Base-by-base conservation (phyloP, 495 filamentous ascomycete species). In the Aspergillus diversus region DNA sequence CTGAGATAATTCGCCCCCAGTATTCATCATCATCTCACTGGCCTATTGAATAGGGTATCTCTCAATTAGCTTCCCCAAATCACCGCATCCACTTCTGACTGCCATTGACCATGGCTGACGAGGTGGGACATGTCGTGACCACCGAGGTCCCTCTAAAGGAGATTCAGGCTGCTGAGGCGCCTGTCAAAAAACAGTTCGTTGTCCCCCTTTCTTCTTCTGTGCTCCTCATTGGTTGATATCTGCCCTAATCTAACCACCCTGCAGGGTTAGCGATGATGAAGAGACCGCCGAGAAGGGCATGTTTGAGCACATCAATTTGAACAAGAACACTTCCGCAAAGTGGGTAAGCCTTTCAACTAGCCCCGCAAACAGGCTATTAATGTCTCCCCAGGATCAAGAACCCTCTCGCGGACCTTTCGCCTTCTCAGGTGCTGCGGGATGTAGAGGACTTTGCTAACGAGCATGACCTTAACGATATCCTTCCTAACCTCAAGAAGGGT, bases 401-500 rank as follows among this genome's bases (percentile, higher is more conserved):
- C 58, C 87, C 87, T 21, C 76, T 90, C 5, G 79, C 81, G n/a
- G 79, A 81, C 33, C 76, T 89, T 60, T 78, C 80, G 33, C 75
- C 77, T 13, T 71, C 74, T 5, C 72, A 80, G 33, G 76, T 89
- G 7, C 68, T 87, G n/a, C 72, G 70, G 17, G 81, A 88, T 69
- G 86, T 88, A 32, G 80, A 83, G 49, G 68, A 72, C 5, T 90
- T 89, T 64, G 81, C 85, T 17, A 66, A 72, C 31, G 75, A 82
- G 57, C 69, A 76, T 59, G 63, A 74, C 21, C 60, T 87, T 46
- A 69, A 57, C 3, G 77, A 87, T 15, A 82, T 85, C 27, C 59
- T 79, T 13, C 73, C 76, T 1, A 67, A 83, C 0, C 71, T 88
- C 57, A 76, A 80, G 48, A 86, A 85, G 66, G 87, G 83, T n/a